phyloP scores from a whole-genome alignment of 768 basidiomycete genomes.

The Candolleomyces efflorescens region DNA sequence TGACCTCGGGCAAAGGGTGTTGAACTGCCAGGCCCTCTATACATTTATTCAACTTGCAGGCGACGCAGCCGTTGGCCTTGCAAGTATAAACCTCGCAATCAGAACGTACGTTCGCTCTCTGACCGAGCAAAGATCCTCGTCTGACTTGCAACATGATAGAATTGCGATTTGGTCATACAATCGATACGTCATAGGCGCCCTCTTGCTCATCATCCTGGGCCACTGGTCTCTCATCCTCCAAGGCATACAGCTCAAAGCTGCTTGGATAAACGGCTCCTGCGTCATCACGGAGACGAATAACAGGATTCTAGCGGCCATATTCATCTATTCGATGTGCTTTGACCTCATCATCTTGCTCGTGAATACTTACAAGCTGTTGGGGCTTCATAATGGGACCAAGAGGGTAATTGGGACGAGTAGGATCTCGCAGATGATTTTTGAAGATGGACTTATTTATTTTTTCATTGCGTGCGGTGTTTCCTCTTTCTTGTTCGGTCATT shows the following conservation, averaged over 20 bases:
- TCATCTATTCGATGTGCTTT: slow-evolving; percentile 76
- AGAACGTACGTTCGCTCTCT: slow-evolving; percentile 39
- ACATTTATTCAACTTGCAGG: slow-evolving; percentile 56
- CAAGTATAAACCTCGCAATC: slow-evolving; percentile 58
- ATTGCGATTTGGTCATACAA: slow-evolving; percentile 68
- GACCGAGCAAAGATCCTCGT: background rate
- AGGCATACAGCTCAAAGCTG: slow-evolving; percentile 56
- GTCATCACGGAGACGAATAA: slow-evolving; percentile 58
- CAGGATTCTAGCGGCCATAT: slow-evolving; percentile 60
- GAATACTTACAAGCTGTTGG: slow-evolving; percentile 55
- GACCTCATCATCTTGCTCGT: slow-evolving; percentile 58
- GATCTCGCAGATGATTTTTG: slow-evolving; percentile 61
- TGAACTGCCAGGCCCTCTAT: slow-evolving; percentile 61
- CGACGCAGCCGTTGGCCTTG: slow-evolving; percentile 49
- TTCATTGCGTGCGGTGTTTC: slow-evolving; percentile 51
- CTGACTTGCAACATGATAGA: slow-evolving; percentile 4
- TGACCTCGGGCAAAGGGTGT: slow-evolving; percentile 25
- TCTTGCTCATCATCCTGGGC: slow-evolving; percentile 57
- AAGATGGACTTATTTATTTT: slow-evolving; percentile 72
- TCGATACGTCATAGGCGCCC: slow-evolving; percentile 42
- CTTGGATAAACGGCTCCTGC: slow-evolving; percentile 49
- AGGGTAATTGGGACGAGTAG: slow-evolving; percentile 31
- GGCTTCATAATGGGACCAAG: slow-evolving; percentile 17
- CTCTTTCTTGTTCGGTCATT: background rate
- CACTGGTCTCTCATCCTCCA: slow-evolving; percentile 72